These are phyloP conservation scores for Apiotrichum gracile DNA, from an alignment of 1,284 basidiomycete genomes.

Conservation along the genomic window DNA sequence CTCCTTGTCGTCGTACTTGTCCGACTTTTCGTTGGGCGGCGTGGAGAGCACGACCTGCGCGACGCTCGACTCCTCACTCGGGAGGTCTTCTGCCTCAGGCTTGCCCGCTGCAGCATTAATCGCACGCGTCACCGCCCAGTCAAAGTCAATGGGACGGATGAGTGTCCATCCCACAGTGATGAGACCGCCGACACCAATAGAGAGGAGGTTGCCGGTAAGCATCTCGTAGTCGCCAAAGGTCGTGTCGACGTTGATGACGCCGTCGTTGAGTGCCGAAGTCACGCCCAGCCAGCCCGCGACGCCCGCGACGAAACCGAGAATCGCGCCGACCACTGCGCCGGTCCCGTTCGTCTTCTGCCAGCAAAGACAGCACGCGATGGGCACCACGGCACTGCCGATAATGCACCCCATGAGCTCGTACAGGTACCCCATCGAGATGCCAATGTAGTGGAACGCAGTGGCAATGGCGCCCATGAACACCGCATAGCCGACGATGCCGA, in stretches of 20 bases:
- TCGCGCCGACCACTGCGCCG: slow-evolving; percentile 66
- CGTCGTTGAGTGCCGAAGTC: slow-evolving; percentile 62
- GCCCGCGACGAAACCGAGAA: slow-evolving; percentile 65
- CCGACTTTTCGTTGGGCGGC: slow-evolving; percentile 29
- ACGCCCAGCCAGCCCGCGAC: slow-evolving; percentile 78
- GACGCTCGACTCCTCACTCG: slow-evolving; percentile 1
- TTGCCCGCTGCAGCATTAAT: slow-evolving; percentile 53
- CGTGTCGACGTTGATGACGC: slow-evolving; percentile 63
- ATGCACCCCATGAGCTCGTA: slow-evolving; percentile 48
- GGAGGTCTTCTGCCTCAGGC: slow-evolving; percentile 11
- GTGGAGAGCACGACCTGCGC: slow-evolving; percentile 4
- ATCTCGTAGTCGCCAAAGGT: slow-evolving; percentile 58
- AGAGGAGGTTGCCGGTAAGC: slow-evolving; percentile 78
- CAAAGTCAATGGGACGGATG: slow-evolving; percentile 69
- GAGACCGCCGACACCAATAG: slow-evolving; percentile 74
- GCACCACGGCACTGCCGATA: slow-evolving; percentile 76
- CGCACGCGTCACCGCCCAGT: slow-evolving; percentile 68
- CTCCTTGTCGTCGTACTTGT: slow-evolving; percentile 16
- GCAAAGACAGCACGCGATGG: slow-evolving; percentile 74
- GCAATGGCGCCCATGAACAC: slow-evolving; percentile 75
- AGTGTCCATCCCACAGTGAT: slow-evolving; percentile 61
- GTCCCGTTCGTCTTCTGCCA: slow-evolving; percentile 78
- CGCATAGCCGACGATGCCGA: slow-evolving; percentile 62
- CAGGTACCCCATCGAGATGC: slow-evolving; percentile 65
- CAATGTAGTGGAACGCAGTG: slow-evolving; percentile 79